Evolutionary conservation across 805 yeast species (phyloP), one percentile per base, ranked within the genome.

Genomic region (Kuraishia molischiana): DNA sequence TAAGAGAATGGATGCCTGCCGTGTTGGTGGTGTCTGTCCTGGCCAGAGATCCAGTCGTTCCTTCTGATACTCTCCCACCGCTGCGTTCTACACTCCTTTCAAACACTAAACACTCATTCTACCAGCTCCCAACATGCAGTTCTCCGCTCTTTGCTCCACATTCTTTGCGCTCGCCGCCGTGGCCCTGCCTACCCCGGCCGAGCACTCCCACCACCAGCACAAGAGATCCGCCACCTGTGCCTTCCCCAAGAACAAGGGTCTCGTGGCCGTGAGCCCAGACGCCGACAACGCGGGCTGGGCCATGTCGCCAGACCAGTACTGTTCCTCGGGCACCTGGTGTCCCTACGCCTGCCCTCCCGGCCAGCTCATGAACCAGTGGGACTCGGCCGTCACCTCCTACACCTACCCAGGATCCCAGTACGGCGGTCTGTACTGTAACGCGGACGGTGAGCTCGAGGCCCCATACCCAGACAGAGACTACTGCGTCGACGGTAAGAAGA

Each of bases 301-400:
- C 36, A 68, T 83, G 72, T 72, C 78, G 47, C 76, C 75, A 36
- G 92, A 83, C 56, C 81, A 78, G 50, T 50, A 66, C 28, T 86
- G 96, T 59, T 56, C 77, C 3, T 66, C 80, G 19, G 95, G 92
- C n/a, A 61, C 67, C 22, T 87, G 78, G 72, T 86, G 95, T 59
- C 95, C 95, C 22, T 87, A 81, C 57, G 95, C 95, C 14, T 86
- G 96, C 55, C 77, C 86, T 14, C 83, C 95, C 30, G 96, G 96
- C 41, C 74, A 83, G 56, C 58, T 86, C 39, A 79, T 81, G 80
- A 84, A 78, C 22, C 96, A 86, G 59, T 86, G 95, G 95, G 92
- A 87, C 52, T 77, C 86, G 4, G 44, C 56, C 4, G 81, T 79
- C 28, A 84, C 84, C n/a, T 46, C 76, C 9, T 86, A 85, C 62